Percentiles rank a stretch among this genome's conserved stretches.
These are phyloP conservation scores for Protea cynaroides DNA, from an alignment of 164 flowering plant species.

Conservation along the genomic window DNA sequence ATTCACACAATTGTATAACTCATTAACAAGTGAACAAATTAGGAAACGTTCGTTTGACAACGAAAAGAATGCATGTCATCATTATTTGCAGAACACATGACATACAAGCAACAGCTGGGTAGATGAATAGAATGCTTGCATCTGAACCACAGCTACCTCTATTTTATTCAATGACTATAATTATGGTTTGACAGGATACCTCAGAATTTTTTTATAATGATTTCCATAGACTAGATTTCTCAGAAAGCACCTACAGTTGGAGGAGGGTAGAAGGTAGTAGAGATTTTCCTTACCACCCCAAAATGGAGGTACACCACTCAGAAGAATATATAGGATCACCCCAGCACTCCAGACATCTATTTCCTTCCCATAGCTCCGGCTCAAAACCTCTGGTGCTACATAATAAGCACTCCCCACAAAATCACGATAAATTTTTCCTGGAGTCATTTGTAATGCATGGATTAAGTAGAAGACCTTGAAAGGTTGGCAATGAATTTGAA, in stretches of 20 bases:
- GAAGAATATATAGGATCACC: slow-evolving; percentile 80
- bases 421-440: slow-evolving; percentile 63
- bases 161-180: background rate
- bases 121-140: background rate
- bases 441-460: slow-evolving; percentile 1
- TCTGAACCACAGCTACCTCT: background rate
- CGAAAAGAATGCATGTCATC: background rate
- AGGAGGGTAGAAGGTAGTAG: background rate
- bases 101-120: background rate
- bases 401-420: slow-evolving; percentile 90
- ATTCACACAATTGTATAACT: background rate
- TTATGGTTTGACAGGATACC: background rate
- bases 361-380: slow-evolving; percentile 69
- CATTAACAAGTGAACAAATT: background rate
- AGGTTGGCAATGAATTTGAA: background rate
- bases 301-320: slow-evolving; percentile 83
- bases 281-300: slow-evolving; percentile 59
- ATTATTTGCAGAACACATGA: background rate
- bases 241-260: background rate
- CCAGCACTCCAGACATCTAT: slow-evolving; percentile 98
- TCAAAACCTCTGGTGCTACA: slow-evolving; percentile 85
- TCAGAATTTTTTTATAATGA: no score
- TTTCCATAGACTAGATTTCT: background rate
- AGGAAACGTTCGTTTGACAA: background rate
- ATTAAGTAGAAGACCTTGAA: no score